Base-by-base conservation (phyloP, 805 yeast genomes). In the Saccharomyces cerevisiae region DNA sequence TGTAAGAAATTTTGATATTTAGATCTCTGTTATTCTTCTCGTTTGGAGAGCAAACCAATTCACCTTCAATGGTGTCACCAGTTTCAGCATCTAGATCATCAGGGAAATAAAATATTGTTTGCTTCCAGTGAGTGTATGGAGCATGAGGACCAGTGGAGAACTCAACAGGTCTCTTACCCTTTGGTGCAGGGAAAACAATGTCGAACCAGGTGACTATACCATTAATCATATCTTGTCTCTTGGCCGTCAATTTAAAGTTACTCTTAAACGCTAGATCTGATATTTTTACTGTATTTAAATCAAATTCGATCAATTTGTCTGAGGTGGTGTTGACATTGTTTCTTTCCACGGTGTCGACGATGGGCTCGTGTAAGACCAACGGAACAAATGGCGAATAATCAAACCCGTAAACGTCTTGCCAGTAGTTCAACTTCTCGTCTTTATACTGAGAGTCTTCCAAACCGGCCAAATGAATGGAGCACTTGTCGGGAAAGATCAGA, bases 91-190 rank as follows among this genome's bases (percentile, higher is more conserved):
- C 87, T 59, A 92, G 72, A 29, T 88, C 96, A 64, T 89, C 87
- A 62, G 80, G 83, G 66, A 92, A 78, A 72, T 94, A 95, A 73
- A 95, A 90, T 1, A 94, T 95, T 21, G 97, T 87, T 75, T 94
- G 99, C 72, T 94, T 95, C 99, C 99, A 94, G 75, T 94, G 99
- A 14, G 99, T 94, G 77, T 91, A 90, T 62, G 83, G 82, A 49
- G 90, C 84, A 73, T 87, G 90, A 36, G 99, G 97, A 26, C 98
- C 98, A 13, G 99, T 95, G 22, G 94, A 85, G 69, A 94, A 91
- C 31, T 74, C 75, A 55, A 92, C 85, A 21, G 77, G 76, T 60
- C 79, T 80, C 61, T 82, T 81, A 48, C 77, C 76, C 57, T 69
- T 69, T 46, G 70, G 66, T 14, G 70, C 67, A 47, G 94, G 94